Percentiles rank a stretch among this genome's conserved stretches.
These are phyloP conservation scores for Galeopsis tetrahit DNA, from an alignment of 257 asterid genomes.

Conservation along the genomic window DNA sequence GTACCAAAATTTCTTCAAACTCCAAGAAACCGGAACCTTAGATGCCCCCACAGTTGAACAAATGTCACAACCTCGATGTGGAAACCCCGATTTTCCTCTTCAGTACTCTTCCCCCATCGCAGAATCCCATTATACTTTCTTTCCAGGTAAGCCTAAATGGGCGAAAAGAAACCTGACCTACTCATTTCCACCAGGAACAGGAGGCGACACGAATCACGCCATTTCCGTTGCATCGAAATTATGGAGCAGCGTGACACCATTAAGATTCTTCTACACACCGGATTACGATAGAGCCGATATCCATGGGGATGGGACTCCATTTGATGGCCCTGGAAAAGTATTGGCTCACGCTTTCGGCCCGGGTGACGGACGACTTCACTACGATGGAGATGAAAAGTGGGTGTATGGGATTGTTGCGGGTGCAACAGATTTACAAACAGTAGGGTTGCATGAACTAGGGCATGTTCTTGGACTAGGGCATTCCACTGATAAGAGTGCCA, in stretches of 20 bases:
- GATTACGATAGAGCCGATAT: conserved; percentile 31
- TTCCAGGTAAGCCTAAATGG: conserved; percentile 33
- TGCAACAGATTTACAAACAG: conserved; percentile 6
- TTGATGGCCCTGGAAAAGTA: too few species aligned
- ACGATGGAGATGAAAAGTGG: conserved; percentile 43
- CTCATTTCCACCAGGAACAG: conserved; percentile 24
- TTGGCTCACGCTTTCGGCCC: conserved; percentile 1
- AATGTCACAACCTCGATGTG: conserved; percentile 35
- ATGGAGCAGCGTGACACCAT: conserved; percentile 27
- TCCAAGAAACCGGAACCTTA: conserved; percentile 20
- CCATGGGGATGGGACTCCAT: too few species aligned
- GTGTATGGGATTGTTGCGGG: conserved; percentile 31
- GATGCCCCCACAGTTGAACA: conserved; percentile 28
- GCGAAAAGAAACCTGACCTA: conserved; percentile 31
- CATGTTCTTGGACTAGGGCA: neutral
- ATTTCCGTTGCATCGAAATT: neutral
- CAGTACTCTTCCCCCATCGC: too few species aligned
- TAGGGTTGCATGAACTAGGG: too few species aligned
- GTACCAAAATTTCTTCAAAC: conserved; percentile 17
- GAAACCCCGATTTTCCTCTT: conserved; percentile 31
- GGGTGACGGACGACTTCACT: conserved; percentile 37
- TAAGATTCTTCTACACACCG: conserved; percentile 15
- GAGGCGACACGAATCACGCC: neutral
- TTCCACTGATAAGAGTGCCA: neutral
- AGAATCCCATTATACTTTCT: neutral